Evolutionary conservation across 2,329 filamentous ascomycete genomes (phyloP).

Genomic region (Huntiella savannae): DNA sequence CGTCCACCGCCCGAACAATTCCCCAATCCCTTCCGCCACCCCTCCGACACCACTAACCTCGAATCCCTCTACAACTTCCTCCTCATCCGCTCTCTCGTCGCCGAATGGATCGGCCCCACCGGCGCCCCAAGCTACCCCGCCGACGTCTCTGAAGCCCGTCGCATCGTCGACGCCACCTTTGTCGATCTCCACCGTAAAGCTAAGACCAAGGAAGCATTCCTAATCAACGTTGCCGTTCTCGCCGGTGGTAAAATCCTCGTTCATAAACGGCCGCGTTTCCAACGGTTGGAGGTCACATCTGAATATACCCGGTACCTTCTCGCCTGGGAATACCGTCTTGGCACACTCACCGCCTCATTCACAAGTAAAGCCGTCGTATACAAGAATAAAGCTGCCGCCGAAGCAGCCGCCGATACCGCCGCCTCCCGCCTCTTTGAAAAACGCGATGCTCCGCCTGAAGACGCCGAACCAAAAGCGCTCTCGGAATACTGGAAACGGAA

Average conservation of each 20-base stretch:
- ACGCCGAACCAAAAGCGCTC: background rate
- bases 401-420: background rate
- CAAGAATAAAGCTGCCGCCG: background rate
- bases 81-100: slow-evolving; percentile 28
- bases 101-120: slow-evolving; percentile 31
- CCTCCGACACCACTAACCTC: slow-evolving; percentile 33
- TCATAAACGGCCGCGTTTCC: slow-evolving; percentile 14
- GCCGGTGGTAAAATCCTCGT: slow-evolving; percentile 34
- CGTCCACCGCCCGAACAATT: slow-evolving; percentile 8
- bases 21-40: slow-evolving; percentile 9
- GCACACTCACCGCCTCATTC: slow-evolving; percentile 5
- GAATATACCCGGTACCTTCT: slow-evolving; percentile 8
- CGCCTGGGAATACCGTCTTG: slow-evolving; percentile 10
- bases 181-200: slow-evolving; percentile 32
- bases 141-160: slow-evolving; percentile 32
- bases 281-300: slow-evolving; percentile 5
- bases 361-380: slow-evolving; percentile 8
- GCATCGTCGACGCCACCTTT: slow-evolving; percentile 34
- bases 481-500: slow-evolving; percentile 9
- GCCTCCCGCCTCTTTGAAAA: slow-evolving; percentile 2
- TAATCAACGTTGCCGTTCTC: slow-evolving; percentile 39
- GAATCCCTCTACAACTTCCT: slow-evolving; percentile 37
- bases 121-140: slow-evolving; percentile 25
- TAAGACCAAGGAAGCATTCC: slow-evolving; percentile 32
- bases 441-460: slow-evolving; percentile 3